Base-by-base conservation (phyloP, 176 grass and related monocot genomes). In the Lolium rigidum region DNA sequence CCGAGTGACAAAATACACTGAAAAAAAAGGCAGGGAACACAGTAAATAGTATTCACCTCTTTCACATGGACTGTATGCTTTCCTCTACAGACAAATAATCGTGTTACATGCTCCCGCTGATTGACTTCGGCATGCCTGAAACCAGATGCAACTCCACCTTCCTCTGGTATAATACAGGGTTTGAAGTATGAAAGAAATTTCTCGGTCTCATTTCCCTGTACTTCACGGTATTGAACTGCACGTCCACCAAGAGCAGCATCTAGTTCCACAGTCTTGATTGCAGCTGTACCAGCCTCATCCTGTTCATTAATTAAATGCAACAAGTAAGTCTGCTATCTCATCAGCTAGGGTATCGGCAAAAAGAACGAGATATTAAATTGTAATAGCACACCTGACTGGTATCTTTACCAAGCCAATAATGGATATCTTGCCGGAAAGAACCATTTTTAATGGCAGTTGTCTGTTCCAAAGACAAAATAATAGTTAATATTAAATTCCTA, bases 381-480 rank as follows among this genome's bases (percentile, higher is more conserved):
- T 74, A 77, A 86, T 21, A 74, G 65, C 87, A 89, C 77, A 98
- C 95, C 92, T 95, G 90, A 67, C 90, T 99, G 77, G 92, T 94
- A 86, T 94, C 97, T 94, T 96, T 99, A 82, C 97, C 97, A 63
- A 99, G 94, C 97, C 97, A 99, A 92, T 99, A 99, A 56, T 99
- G 97, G 82, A 96, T 96, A 71, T 96, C 94, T 80, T 99, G 94
- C 37, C 74, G 91, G 80, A 92, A 82, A 84, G 97, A 95, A 75
- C 94, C 97, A 92, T 88, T 99, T 88, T 99, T 99, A 75, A 94
- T 78, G 37, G 90, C 79, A 82, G 88, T 85, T 74, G 92, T 96
- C 97, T 99, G 88, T 82, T 77, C 37, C 47, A 90, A 85, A 17
- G 72, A 72, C 22, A 82, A 80, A 59, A 81, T 78, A 68, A 67